phyloP scores from a whole-genome alignment of 768 basidiomycete species.

The Neoboletus brunneissimus region DNA sequence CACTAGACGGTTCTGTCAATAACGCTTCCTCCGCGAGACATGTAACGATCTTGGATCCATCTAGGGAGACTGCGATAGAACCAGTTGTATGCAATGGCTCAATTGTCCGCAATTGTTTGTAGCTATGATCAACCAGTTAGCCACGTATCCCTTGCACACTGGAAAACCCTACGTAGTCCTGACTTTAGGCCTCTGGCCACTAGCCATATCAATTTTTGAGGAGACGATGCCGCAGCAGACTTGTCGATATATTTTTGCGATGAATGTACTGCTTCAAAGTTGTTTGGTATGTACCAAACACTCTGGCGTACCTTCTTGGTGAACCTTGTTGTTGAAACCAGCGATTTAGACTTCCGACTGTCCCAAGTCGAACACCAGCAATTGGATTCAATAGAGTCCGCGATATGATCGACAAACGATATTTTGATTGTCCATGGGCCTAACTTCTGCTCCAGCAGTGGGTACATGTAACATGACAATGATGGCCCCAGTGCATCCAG shows the following conservation, averaged over 20 bases:
- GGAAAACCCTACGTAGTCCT: conserved; percentile 37
- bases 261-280: background rate
- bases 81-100: conserved; percentile 87
- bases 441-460: background rate
- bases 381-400: background rate
- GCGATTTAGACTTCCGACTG: background rate
- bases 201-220: conserved; percentile 14
- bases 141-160: background rate
- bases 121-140: conserved; percentile 43
- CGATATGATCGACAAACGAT: background rate
- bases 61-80: conserved; percentile 72
- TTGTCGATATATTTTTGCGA: conserved; percentile 1
- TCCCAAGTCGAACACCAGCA: background rate
- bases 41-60: conserved; percentile 79
- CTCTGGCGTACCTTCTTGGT: background rate
- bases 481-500: too few species aligned
- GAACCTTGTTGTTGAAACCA: background rate
- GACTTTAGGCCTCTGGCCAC: conserved; percentile 39
- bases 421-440: too few species aligned
- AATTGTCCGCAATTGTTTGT: conserved; percentile 70
- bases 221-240: too few species aligned
- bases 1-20: conserved; percentile 74
- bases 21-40: conserved; percentile 86
- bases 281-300: conserved; percentile 12
- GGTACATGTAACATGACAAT: too few species aligned